phyloP scores from a whole-genome alignment of 1,284 basidiomycete species.

The Irpex sp. region DNA sequence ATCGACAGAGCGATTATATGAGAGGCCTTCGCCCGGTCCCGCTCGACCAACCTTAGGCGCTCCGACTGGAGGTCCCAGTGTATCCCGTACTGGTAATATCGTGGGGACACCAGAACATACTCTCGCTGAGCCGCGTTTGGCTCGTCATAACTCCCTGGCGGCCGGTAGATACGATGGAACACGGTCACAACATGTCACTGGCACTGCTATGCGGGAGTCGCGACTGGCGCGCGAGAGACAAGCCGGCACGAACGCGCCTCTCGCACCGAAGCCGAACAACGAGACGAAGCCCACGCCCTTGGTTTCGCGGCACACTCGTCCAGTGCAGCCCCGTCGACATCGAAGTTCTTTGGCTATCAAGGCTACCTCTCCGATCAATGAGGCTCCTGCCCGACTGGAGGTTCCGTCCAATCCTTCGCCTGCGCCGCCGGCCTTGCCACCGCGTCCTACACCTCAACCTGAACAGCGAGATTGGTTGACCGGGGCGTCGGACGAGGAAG shows the following conservation, averaged over 20 bases:
- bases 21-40: not conserved
- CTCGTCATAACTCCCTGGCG: not conserved
- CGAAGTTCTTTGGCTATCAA: slow-evolving; percentile 19
- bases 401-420: not conserved
- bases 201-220: slow-evolving; percentile 48
- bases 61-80: slow-evolving; percentile 1
- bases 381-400: slow-evolving; percentile 1
- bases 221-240: slow-evolving; percentile 33
- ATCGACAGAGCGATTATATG: slow-evolving; percentile 10
- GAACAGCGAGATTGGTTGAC: slow-evolving; percentile 67
- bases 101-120: slow-evolving; percentile 5
- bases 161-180: slow-evolving; percentile 21
- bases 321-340: slow-evolving; percentile 3
- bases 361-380: slow-evolving; percentile 6
- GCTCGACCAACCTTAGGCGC: slow-evolving; percentile 10
- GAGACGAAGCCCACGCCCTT: not conserved
- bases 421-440: slow-evolving; percentile 21
- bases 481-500: slow-evolving; percentile 48
- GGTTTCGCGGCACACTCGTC: not conserved
- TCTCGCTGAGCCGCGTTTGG: not conserved
- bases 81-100: not conserved
- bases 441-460: slow-evolving; percentile 18
- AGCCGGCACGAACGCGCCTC: slow-evolving; percentile 36
- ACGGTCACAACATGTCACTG: slow-evolving; percentile 52
- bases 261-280: not conserved